Base-by-base conservation (phyloP, 257 asterid genomes). In the Cynanchum wilfordii region DNA sequence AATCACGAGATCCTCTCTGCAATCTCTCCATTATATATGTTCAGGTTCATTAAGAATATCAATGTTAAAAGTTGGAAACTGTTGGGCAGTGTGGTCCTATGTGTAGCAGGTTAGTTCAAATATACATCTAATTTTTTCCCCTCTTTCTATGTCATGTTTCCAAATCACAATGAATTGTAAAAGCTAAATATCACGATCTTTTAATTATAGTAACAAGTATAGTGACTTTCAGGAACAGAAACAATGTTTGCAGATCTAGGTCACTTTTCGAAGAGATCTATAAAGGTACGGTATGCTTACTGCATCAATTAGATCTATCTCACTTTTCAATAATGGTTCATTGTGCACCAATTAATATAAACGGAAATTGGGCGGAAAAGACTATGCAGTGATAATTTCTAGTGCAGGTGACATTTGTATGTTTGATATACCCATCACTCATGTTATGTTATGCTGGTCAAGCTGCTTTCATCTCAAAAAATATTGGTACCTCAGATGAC, bases 201-300 rank as follows among this genome's bases (percentile, higher is more conserved):
- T 69, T 16, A 15, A 22, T 49, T 44, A 9, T 50, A 17, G 24
- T 52, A 70, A 62, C 72, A 67, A 52, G 52, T 29, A 29, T 20
- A 20, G 44, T 40, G 11, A 27, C 69, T 45, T 71, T 49, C 90
- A 94, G 99, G 99, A 68, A 77, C 99, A 8, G 99, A 94, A 82
- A 87, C 91, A 59, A 88, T 94, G 93, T 94, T 86, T 76, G 91
- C 96, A 12, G 90, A 90, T 94, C 81, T 94, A 42, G 97, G 97
- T 36, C 99, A 94, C 85, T 94, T 94, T 73, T 89, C 97, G 52
- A 89, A 84, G 90, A 87, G 76, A 82, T 91, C 99, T 36, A 87
- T 94, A 66, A 89, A 89, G 97, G 98, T 91, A 70, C 1, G 97
- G 98, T 91, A 70, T 1, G 80, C 59, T 19, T n/a, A 12, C 27